A percentile compares a stretch with the other conserved stretches of the same genome.
Evolutionary conservation across 2,329 filamentous ascomycete species (phyloP).

Genomic region (Arthrinium phaeospermum): DNA sequence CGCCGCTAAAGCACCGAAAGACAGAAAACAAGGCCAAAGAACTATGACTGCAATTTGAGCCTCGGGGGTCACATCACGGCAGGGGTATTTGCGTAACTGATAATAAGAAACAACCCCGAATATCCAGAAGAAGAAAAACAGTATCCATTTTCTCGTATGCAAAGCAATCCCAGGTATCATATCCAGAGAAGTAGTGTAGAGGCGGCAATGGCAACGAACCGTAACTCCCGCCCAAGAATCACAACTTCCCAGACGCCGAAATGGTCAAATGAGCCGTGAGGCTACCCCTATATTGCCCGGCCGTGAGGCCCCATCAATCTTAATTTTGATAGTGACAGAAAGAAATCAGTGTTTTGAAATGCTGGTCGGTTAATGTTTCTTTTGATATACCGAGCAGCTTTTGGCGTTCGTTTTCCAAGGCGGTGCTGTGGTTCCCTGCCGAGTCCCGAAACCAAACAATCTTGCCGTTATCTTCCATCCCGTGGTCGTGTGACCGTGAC

Average conservation of each 20-base stretch:
- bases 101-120: background rate
- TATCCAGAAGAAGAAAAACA: background rate
- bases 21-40: background rate
- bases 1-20: background rate
- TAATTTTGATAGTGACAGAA: conserved; percentile 28
- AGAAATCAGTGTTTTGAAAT: conserved; percentile 22
- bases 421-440: conserved; percentile 35
- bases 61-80: background rate
- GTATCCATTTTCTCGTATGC: background rate
- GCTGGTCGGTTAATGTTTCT: background rate
- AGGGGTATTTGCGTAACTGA: conserved; percentile 3
- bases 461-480: conserved; percentile 22
- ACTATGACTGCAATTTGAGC: background rate
- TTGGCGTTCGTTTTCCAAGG: conserved; percentile 21
- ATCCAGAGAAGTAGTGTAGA: conserved; percentile 2
- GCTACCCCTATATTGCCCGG: conserved; percentile 37
- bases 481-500: conserved; percentile 37
- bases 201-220: background rate
- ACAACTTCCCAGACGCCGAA: conserved; percentile 21
- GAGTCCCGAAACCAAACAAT: conserved; percentile 24
- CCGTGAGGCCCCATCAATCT: conserved; percentile 40
- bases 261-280: conserved; percentile 35
- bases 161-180: background rate
- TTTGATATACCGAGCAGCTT: background rate
- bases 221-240: conserved; percentile 9